Evolutionary conservation across 441 rosid species (phyloP).

Genomic region (Populus hybrid): DNA sequence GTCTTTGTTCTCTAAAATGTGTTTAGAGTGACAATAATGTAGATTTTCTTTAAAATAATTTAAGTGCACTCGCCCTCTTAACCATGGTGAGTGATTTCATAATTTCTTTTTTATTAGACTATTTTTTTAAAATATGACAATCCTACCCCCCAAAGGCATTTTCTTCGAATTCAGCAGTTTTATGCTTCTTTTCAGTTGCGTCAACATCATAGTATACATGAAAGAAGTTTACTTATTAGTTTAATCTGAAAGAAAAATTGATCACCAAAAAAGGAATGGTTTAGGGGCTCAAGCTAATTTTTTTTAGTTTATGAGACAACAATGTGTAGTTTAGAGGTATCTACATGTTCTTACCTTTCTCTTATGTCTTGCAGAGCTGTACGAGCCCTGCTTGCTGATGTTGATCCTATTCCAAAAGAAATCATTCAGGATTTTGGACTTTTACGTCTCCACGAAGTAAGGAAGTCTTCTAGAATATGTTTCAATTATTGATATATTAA

Average conservation of each 20-base stretch:
- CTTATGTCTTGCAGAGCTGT: conserved; percentile 52
- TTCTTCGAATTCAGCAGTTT: background rate
- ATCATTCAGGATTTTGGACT: conserved; percentile 65
- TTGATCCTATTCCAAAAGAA: conserved; percentile 83
- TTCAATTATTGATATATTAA: background rate
- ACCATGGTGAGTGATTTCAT: background rate
- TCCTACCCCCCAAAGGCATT: background rate
- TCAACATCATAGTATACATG: background rate
- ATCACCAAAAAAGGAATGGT: background rate
- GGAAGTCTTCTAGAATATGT: conserved; percentile 22
- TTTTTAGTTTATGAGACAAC: background rate
- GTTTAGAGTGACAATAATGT: background rate
- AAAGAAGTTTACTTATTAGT: background rate
- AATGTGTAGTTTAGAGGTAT: background rate
- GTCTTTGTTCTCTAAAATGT: background rate
- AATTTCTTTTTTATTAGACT: background rate
- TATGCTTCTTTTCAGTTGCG: background rate
- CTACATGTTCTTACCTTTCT: conserved; percentile 8
- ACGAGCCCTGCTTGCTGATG: conserved; percentile 43
- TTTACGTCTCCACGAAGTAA: conserved; percentile 65
- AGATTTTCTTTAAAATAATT: background rate
- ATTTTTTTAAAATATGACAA: background rate
- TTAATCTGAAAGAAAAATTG: background rate
- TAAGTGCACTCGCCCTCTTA: background rate
- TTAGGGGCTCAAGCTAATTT: background rate